Percentiles rank a stretch among this genome's conserved stretches.
Evolutionary conservation across 2,329 filamentous ascomycete genomes (phyloP).

Genomic region (Diaporthe ampelina): DNA sequence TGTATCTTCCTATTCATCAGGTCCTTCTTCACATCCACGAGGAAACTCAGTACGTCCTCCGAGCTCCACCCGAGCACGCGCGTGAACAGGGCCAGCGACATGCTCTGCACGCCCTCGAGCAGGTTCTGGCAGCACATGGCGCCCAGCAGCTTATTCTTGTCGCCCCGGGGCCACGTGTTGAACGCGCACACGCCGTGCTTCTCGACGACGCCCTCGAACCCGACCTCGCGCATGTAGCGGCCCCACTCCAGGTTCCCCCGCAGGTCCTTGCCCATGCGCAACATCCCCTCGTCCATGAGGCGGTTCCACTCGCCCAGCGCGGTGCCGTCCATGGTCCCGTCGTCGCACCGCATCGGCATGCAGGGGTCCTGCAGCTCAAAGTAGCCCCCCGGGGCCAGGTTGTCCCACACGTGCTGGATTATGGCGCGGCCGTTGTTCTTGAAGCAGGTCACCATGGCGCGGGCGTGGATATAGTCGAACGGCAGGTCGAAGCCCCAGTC

Average conservation of each 20-base stretch:
- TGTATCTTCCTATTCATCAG: constrained; percentile 50
- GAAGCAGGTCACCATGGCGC: constrained; percentile 64
- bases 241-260: constrained; percentile 48
- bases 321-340: constrained; percentile 50
- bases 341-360: constrained; percentile 49
- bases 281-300: constrained; percentile 50
- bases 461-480: constrained; percentile 67
- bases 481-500: constrained; percentile 63
- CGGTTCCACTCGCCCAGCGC: constrained; percentile 51
- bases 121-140: constrained; percentile 50
- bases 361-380: constrained; percentile 54
- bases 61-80: constrained; percentile 49
- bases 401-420: constrained; percentile 59
- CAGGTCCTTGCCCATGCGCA: constrained; percentile 48
- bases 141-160: constrained; percentile 52
- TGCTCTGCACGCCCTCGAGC: constrained; percentile 49
- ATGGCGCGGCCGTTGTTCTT: constrained; percentile 64
- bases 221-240: constrained; percentile 48
- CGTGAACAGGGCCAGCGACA: constrained; percentile 51
- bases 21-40: constrained; percentile 50
- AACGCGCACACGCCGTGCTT: constrained; percentile 50
- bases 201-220: constrained; percentile 51
- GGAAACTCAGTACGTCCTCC: constrained; percentile 47
- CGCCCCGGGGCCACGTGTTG: constrained; percentile 53
- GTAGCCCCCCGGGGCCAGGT: constrained; percentile 54